Evolutionary conservation across 148 eudicot species (phyloP).

Genomic region (Vaccinium darrowii): DNA sequence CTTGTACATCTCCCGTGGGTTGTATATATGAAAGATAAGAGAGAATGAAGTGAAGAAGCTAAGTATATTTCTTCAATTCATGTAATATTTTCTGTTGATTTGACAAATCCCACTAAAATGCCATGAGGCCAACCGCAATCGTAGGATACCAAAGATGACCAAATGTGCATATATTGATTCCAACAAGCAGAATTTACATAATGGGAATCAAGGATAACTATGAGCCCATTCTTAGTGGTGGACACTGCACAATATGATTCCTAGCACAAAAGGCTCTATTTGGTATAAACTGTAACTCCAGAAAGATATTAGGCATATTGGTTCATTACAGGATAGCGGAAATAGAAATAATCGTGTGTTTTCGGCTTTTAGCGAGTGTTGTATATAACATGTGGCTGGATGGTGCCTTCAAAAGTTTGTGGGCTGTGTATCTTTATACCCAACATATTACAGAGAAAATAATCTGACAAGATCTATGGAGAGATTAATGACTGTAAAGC

Average conservation of each 20-base stretch:
- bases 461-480: background rate
- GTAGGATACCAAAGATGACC: background rate
- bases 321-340: background rate
- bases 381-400: background rate
- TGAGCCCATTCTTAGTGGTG: background rate
- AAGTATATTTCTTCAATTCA: background rate
- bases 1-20: background rate
- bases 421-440: background rate
- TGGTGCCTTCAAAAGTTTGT: background rate
- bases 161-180: background rate
- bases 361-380: background rate
- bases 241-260: background rate
- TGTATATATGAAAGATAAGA: background rate
- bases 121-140: background rate
- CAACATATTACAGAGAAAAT: background rate
- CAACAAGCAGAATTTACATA: background rate
- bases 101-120: background rate
- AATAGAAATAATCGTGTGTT: background rate
- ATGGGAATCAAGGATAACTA: background rate
- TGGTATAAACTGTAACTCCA: background rate
- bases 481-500: background rate
- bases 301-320: background rate
- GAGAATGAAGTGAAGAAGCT: background rate
- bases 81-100: background rate
- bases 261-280: background rate